These are phyloP conservation scores for Cicer cuneatum DNA, from an alignment of 306 rosid genomes.

Conservation along the genomic window DNA sequence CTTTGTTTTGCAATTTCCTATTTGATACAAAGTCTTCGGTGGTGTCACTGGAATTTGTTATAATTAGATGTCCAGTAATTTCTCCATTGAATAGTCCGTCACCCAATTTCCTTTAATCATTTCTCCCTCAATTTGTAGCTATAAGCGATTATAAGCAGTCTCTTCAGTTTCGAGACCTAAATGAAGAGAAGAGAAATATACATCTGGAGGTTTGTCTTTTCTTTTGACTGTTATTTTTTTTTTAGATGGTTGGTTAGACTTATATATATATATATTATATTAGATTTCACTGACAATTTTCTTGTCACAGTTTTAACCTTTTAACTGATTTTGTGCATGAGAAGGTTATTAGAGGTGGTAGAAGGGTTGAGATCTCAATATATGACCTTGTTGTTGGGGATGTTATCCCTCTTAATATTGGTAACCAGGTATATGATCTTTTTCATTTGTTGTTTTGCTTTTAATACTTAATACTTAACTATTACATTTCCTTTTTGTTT, in stretches of 20 bases:
- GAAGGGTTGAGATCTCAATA: slow-evolving; percentile 86
- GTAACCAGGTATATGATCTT: slow-evolving; percentile 68
- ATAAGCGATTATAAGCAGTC: slow-evolving; percentile 94
- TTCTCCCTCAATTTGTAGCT: slow-evolving; percentile 55
- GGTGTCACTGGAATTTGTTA: slow-evolving; percentile 21
- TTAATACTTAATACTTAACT: slow-evolving; percentile 1
- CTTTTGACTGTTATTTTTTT: background rate
- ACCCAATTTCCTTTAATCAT: slow-evolving; percentile 14
- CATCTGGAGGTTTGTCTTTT: slow-evolving; percentile 70
- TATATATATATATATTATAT: background rate
- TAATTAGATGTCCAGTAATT: slow-evolving; percentile 11
- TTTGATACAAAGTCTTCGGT: slow-evolving; percentile 28
- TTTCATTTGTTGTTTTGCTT: slow-evolving; percentile 31
- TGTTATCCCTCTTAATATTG: slow-evolving; percentile 85
- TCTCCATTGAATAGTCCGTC: background rate
- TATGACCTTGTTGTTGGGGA: slow-evolving; percentile 95
- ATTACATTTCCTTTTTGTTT: slow-evolving; percentile 29
- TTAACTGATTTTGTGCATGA: slow-evolving; percentile 24
- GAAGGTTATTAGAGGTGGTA: slow-evolving; percentile 87
- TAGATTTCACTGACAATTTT: background rate
- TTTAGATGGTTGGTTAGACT: background rate
- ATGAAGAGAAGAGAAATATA: slow-evolving; percentile 96
- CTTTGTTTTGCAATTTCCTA: slow-evolving; percentile 4
- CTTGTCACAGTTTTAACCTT: slow-evolving; percentile 26
- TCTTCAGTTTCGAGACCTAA: slow-evolving; percentile 90